phyloP scores from a whole-genome alignment of 768 basidiomycete species.

The Leccinum pellstonianum region DNA sequence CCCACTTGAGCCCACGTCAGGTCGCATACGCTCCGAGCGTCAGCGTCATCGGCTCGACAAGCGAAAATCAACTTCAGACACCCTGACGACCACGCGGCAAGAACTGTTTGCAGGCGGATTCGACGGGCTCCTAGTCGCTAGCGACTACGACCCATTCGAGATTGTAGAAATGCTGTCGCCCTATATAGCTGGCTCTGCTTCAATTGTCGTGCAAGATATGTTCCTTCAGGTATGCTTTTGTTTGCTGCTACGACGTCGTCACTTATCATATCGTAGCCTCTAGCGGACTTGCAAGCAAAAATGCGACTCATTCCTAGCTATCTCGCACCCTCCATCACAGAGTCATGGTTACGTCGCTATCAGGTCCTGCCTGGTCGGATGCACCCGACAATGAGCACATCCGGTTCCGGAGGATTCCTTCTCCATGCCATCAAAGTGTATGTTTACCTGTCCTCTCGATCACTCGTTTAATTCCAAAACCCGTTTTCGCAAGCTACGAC shows the following conservation, averaged over 20 bases:
- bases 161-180: constrained; percentile 71
- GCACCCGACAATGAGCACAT: constrained; percentile 91
- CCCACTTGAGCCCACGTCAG: constrained; percentile 55
- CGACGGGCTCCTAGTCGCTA: constrained; percentile 84
- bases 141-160: constrained; percentile 81
- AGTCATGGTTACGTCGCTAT: constrained; percentile 86
- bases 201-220: constrained; percentile 85
- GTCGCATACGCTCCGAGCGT: constrained; percentile 66
- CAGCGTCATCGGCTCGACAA: constrained; percentile 72
- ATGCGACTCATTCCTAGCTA: constrained; percentile 66
- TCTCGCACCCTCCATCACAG: constrained; percentile 77
- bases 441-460: constrained; percentile 13
- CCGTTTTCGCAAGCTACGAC: constrained; percentile 49
- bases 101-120: constrained; percentile 87
- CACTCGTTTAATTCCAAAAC: background rate
- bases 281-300: constrained; percentile 74
- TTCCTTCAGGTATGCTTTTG: constrained; percentile 58
- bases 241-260: constrained; percentile 1
- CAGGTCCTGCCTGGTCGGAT: constrained; percentile 96
- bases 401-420: constrained; percentile 86
- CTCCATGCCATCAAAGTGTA: constrained; percentile 88
- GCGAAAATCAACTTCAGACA: constrained; percentile 67
- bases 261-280: constrained; percentile 44
- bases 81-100: constrained; percentile 61
- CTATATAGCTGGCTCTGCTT: constrained; percentile 82